Base-by-base conservation (phyloP, 1,284 basidiomycete species). In the Trametes pubescens region DNA sequence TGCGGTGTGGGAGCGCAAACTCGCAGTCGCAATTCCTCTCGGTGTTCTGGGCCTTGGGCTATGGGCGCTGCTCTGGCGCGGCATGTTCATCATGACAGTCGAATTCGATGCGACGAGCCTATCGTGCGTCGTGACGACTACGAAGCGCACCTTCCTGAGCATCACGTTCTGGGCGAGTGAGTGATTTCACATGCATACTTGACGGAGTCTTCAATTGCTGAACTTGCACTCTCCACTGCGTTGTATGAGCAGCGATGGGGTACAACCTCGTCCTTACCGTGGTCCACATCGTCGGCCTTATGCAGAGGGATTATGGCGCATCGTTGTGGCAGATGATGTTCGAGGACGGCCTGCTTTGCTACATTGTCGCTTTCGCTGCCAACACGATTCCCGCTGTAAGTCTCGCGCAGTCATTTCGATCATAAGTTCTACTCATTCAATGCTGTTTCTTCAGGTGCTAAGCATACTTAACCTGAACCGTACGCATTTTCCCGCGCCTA, bases 271-370 rank as follows among this genome's bases (percentile, higher is more conserved):
- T 84, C 53, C 86, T 90, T 60, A 76, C 89, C 5, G 68, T 80
- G 22, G 82, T 86, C 65, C 89, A 87, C 1, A 78, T 83, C 10
- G 69, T 83, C 18, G 81, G 85, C 13, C 78, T 84, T 38, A 78
- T 78, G 61, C 82, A 78, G 60, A 82, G 86, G 69, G 82, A 84
- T 46, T 77, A 80, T 11, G 78, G 82, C 46, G 83, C 85, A 57
- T 81, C 82, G 73, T 76, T 91, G 46, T 85, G 84, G 85, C 81
- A 85, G 61, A 74, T 92, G 35, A 81, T 92, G 51, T 89, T 91
- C 79, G 80, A 82, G 29, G 89, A 92, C 68, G 90, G 89, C n/a
- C 77, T 91, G 40, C 82, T 89, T 14, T 89, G 85, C 72, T 89
- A 89, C 72, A 57, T 87, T 51, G 77, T 89, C 44, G 85, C 89